Conservation (phyloP, 352 stramenopile genomes). For the Pythium aphanidermatum region DNA sequence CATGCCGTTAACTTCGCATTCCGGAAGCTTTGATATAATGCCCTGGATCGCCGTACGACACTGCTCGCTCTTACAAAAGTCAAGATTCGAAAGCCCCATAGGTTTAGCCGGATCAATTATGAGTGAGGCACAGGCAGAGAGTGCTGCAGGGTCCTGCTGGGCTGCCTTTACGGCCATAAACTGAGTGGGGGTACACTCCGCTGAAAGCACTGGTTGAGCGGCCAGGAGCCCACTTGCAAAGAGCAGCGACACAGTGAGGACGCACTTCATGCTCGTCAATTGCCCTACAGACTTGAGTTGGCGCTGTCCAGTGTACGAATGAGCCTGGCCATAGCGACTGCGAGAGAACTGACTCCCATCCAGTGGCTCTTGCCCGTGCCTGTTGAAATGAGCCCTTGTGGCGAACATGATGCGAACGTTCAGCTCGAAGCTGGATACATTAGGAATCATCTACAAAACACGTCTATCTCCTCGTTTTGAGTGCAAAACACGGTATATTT, state of each 20-base stretch:
- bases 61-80: conserved; percentile 6
- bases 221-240: neutral
- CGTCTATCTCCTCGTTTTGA: neutral
- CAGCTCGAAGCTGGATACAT: conserved; percentile 2
- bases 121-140: neutral
- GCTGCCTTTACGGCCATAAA: neutral
- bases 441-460: too few species aligned
- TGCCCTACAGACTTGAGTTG: neutral
- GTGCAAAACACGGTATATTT: neutral
- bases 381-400: too few species aligned
- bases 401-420: conserved; percentile 10
- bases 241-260: neutral
- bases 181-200: neutral
- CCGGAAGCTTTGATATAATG: neutral
- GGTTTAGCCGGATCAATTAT: conserved; percentile 4
- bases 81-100: conserved; percentile 3
- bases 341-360: neutral
- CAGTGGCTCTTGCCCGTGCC: too few species aligned
- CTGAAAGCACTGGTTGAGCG: neutral
- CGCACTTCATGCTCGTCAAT: conserved; percentile 1
- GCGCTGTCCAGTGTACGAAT: too few species aligned
- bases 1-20: conserved; percentile 8
- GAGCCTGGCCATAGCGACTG: too few species aligned
- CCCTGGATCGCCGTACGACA: conserved; percentile 5
- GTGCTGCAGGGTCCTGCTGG: neutral